Evolutionary conservation across 768 basidiomycete genomes (phyloP), one percentile per base, ranked within the genome.

Genomic region (Cyathus striatus): DNA sequence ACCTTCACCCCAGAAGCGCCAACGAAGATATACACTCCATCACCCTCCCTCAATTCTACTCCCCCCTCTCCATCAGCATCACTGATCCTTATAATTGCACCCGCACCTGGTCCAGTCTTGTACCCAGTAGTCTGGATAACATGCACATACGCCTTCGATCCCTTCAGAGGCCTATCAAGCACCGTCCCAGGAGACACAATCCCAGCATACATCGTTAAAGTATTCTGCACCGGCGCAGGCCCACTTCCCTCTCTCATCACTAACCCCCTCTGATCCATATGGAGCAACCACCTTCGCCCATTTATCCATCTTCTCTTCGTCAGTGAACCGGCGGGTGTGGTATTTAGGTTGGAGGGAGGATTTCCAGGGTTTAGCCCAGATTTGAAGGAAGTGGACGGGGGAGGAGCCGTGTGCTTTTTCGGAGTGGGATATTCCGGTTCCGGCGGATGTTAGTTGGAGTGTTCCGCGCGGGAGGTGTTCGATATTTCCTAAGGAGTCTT

Each of bases 381-480:
- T 76, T 48, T 78, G 75, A n/a, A 76, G 66, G 60, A 76, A 76
- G 47, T 76, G 76, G 5, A 72, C 74, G 39, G 62, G 63, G 27
- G 59, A 59, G 25, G 54, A 37, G 16, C 73, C 72, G 43, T 73
- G 54, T 1, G 70, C 62, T 35, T 74, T 73, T 57, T 78, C 75
- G 23, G 83, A 84, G 61, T 97, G 94, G 0, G 81, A 73, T 53
- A 97, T 95, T 3, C 95, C 95, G 0, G 86, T 93, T 6, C 94
- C 94, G 0, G 94, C 82, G 1, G 86, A 90, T 2, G 93, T 93
- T 66, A 96, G 79, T 61, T 97, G 94, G 23, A 97, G 52, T 52
- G 91, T 86, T 1, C 95, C 95, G 14, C 91, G 81, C 58, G 83
- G 82, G 57, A 97, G 78, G 45, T 93, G 72, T 60, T 98, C 95